Conservation (phyloP, 108 stramenopile genomes). For the Parietichytrium sp. region DNA sequence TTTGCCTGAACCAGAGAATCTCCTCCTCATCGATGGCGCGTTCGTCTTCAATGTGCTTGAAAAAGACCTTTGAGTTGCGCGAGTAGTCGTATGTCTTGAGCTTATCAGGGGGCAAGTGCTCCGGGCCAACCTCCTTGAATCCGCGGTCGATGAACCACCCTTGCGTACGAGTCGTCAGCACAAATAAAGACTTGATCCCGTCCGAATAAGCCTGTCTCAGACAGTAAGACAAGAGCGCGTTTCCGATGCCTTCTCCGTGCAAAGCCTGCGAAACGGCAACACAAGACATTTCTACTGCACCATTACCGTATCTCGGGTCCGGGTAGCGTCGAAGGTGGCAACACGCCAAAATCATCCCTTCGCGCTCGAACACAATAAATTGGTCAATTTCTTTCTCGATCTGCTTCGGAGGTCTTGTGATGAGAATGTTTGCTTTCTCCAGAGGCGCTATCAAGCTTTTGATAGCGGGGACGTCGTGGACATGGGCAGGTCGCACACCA, state of each 20-base stretch:
- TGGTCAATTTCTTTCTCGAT: slow-evolving; percentile 49
- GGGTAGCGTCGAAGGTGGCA: slow-evolving; percentile 37
- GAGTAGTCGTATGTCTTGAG: slow-evolving; percentile 31
- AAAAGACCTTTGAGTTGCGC: slow-evolving; percentile 39
- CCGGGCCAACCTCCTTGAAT: slow-evolving; percentile 35
- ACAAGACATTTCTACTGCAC: slow-evolving; percentile 34
- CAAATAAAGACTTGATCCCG: slow-evolving; percentile 18
- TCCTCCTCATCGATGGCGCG: slow-evolving; percentile 35
- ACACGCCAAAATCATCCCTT: slow-evolving; percentile 40
- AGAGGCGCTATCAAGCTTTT: slow-evolving; percentile 49
- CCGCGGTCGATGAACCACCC: slow-evolving; percentile 63
- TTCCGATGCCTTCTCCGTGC: slow-evolving; percentile 53
- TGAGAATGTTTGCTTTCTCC: slow-evolving; percentile 44
- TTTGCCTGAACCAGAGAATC: slow-evolving; percentile 35
- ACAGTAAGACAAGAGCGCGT: slow-evolving; percentile 20
- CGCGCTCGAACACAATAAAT: slow-evolving; percentile 55
- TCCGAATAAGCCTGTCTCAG: not conserved
- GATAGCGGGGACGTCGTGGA: slow-evolving; percentile 48
- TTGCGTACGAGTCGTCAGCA: slow-evolving; percentile 47
- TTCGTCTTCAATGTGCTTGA: slow-evolving; percentile 25
- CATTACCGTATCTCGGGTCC: slow-evolving; percentile 20
- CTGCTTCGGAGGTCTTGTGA: slow-evolving; percentile 45
- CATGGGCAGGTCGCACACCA: slow-evolving; percentile 50
- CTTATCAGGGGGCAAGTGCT: slow-evolving; percentile 21
- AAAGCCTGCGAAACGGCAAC: slow-evolving; percentile 9